phyloP scores from a whole-genome alignment of 176 grass and related monocot genomes.

The Aegilops longissima region DNA sequence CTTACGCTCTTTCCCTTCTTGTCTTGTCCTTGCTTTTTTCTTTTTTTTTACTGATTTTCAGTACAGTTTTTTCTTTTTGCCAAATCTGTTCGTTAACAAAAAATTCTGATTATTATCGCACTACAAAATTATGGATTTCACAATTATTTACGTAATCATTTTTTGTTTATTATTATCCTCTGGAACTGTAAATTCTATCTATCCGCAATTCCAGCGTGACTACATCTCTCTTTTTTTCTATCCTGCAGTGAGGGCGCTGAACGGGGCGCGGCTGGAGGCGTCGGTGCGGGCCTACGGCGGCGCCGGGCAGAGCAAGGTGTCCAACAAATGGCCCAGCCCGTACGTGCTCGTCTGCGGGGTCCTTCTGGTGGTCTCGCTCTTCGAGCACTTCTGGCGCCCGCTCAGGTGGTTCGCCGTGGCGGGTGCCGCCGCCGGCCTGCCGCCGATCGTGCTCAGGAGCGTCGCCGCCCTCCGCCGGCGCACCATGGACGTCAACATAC shows the following conservation, averaged over 20 bases:
- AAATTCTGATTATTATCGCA: too few relatives aligned
- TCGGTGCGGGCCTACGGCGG: conserved; percentile 66
- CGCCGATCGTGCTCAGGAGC: conserved; percentile 50
- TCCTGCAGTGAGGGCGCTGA: conserved; percentile 66
- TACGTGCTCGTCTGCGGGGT: conserved; percentile 60
- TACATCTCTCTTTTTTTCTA: not conserved
- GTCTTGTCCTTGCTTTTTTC: not conserved
- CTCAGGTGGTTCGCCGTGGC: conserved; percentile 74
- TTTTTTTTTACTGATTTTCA: not conserved
- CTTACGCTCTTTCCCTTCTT: not conserved
- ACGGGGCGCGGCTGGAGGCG: conserved; percentile 82
- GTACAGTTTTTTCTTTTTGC: not conserved
- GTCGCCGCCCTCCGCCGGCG: conserved; percentile 53
- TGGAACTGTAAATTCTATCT: too few relatives aligned
- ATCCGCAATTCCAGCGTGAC: too few relatives aligned
- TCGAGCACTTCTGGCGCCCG: conserved; percentile 74
- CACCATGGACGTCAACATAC: conserved; percentile 93
- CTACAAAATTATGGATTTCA: too few relatives aligned
- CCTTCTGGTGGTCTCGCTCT: conserved; percentile 65
- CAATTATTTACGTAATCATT: too few relatives aligned
- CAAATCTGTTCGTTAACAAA: not conserved
- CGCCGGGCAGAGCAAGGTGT: conserved; percentile 18
- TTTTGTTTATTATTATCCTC: too few relatives aligned
- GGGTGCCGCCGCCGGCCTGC: conserved; percentile 43
- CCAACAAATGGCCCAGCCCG: conserved; percentile 85